Percentiles rank a stretch among this genome's conserved stretches.
Conservation (phyloP, 805 yeast species). For the Metschnikowia gelsemii region DNA sequence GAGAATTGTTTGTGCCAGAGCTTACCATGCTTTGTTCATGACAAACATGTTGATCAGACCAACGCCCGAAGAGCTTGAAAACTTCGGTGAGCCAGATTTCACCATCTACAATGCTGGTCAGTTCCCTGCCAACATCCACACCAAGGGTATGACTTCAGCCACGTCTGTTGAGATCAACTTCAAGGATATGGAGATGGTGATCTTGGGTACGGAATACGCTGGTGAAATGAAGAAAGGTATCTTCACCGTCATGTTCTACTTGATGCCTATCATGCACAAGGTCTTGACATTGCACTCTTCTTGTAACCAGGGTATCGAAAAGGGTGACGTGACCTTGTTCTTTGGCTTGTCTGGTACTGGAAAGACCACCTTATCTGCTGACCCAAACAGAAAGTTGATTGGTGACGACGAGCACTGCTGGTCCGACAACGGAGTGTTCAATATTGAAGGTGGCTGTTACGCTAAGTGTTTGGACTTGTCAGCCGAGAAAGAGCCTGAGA, state of each 20-base stretch:
- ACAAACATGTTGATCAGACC: conserved; percentile 97
- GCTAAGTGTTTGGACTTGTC: conserved; percentile 92
- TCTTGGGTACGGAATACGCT: conserved; percentile 97
- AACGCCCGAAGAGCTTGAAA: conserved; percentile 78
- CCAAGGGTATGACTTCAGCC: conserved; percentile 95
- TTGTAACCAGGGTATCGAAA: conserved; percentile 81
- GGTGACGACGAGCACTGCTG: conserved; percentile 99
- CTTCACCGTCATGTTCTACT: conserved; percentile 97
- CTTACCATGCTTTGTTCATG: conserved; percentile 98
- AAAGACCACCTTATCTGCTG: conserved; percentile 95
- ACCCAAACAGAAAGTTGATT: conserved; percentile 86
- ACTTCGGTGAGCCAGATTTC: conserved; percentile 97
- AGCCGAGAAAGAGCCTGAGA: conserved; percentile 95
- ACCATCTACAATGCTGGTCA: conserved; percentile 98
- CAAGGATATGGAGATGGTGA: conserved; percentile 98
- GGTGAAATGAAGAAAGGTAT: conserved; percentile 99
- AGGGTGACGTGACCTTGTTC: conserved; percentile 89
- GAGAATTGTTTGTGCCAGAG: conserved; percentile 95
- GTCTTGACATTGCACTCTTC: conserved; percentile 94
- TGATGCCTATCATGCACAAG: conserved; percentile 92
- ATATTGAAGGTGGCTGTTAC: conserved; percentile 99
- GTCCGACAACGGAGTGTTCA: conserved; percentile 97
- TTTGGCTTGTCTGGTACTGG: conserved; percentile 98
- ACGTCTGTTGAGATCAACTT: conserved; percentile 96
- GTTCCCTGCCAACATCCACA: conserved; percentile 95